Evolutionary conservation across 805 yeast species (phyloP).

Genomic region (Suhomyces sp.): DNA sequence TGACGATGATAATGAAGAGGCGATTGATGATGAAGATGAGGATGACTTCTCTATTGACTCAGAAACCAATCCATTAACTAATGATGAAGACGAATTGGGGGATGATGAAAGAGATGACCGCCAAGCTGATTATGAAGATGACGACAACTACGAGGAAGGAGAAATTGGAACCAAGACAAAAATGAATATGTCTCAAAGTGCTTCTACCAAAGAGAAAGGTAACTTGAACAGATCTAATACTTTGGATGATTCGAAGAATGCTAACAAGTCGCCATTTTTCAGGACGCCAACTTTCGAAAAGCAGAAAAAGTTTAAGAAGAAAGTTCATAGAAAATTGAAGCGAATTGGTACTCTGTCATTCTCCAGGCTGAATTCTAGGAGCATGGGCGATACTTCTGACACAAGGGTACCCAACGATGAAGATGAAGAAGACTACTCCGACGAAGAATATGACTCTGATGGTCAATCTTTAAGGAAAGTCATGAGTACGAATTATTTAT

Average conservation of each 20-base stretch:
- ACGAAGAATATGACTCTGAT: conserved; percentile 5
- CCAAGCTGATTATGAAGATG: conserved; percentile 13
- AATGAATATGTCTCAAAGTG: too few species aligned
- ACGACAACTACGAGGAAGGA: conserved; percentile 18
- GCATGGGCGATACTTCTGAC: conserved; percentile 2
- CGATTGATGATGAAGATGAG: conserved; percentile 9
- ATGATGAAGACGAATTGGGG: conserved; percentile 12
- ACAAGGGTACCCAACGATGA: conserved; percentile 11
- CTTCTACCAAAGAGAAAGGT: too few species aligned
- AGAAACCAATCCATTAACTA: conserved; percentile 3
- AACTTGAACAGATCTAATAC: too few species aligned
- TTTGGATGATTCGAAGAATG: too few species aligned
- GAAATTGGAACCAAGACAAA: too few species aligned
- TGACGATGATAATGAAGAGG: conserved; percentile 7
- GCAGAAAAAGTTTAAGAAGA: neutral
- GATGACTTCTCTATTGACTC: conserved; percentile 13
- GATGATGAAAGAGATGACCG: conserved; percentile 13
- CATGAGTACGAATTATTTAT: conserved; percentile 66
- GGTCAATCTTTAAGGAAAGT: conserved; percentile 12
- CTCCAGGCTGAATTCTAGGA: neutral
- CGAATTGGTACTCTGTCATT: neutral
- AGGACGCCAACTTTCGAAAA: too few species aligned
- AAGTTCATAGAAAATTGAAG: neutral
- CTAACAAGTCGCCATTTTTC: too few species aligned
- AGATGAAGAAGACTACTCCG: conserved; percentile 15